These are phyloP conservation scores for Ulmus americana DNA, from an alignment of 331 rosid genomes.

Conservation along the genomic window DNA sequence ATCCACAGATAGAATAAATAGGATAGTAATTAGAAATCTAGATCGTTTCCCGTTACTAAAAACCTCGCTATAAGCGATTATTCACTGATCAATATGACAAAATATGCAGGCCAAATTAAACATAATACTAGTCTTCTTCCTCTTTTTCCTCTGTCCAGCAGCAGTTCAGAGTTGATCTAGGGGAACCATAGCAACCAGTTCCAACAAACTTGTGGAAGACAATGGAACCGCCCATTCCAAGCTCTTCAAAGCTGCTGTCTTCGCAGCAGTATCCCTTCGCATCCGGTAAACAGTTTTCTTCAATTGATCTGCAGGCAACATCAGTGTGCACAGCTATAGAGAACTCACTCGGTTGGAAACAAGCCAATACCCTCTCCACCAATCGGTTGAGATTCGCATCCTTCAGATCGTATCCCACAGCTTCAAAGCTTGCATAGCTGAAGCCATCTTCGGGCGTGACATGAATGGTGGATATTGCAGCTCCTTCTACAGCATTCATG, in stretches of 20 bases:
- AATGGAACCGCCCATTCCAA: slow-evolving; percentile 57
- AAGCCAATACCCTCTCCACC: slow-evolving; percentile 57
- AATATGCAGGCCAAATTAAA: neutral
- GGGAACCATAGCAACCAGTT: slow-evolving; percentile 39
- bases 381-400: slow-evolving; percentile 35
- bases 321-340: slow-evolving; percentile 64
- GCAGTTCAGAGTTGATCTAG: slow-evolving; percentile 57
- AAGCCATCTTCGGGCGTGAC: slow-evolving; percentile 93
- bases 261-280: slow-evolving; percentile 48
- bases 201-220: slow-evolving; percentile 41
- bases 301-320: slow-evolving; percentile 20
- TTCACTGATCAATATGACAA: slow-evolving; percentile 6
- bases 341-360: slow-evolving; percentile 68
- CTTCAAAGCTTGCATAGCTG: slow-evolving; percentile 87
- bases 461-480: slow-evolving; percentile 75
- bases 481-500: slow-evolving; percentile 72
- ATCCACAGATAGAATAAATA: neutral
- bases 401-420: slow-evolving; percentile 56
- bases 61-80: slow-evolving; percentile 1
- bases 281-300: slow-evolving; percentile 33
- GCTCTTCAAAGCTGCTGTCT: slow-evolving; percentile 37
- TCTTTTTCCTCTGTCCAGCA: slow-evolving; percentile 59
- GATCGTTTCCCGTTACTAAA: neutral
- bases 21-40: neutral
- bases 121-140: slow-evolving; percentile 41